A percentile compares a stretch with the other conserved stretches of the same genome.
Evolutionary conservation across 805 yeast species (phyloP).

Genomic region (Yarrowia hollandica): DNA sequence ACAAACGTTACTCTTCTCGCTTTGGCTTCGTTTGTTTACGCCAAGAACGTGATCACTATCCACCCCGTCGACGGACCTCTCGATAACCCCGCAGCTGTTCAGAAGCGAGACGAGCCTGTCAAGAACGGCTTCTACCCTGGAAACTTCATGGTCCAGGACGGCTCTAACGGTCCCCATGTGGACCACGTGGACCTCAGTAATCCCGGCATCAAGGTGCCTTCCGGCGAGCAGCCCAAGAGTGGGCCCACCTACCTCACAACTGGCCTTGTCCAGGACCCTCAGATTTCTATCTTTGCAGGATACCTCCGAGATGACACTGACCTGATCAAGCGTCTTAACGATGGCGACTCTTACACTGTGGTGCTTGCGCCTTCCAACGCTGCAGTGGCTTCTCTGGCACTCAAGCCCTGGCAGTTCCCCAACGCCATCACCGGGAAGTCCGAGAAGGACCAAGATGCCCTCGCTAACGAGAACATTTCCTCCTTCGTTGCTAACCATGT

Average conservation of each 20-base stretch:
- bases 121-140: slow-evolving; percentile 10
- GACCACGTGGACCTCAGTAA: slow-evolving; percentile 27
- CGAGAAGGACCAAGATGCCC: slow-evolving; percentile 50
- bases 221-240: slow-evolving; percentile 39
- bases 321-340: slow-evolving; percentile 51
- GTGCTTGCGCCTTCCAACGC: slow-evolving; percentile 72
- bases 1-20: not conserved
- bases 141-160: slow-evolving; percentile 21
- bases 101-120: slow-evolving; percentile 14
- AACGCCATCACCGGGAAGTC: slow-evolving; percentile 44
- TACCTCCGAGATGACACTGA: slow-evolving; percentile 66
- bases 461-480: slow-evolving; percentile 53
- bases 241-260: slow-evolving; percentile 43
- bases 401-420: slow-evolving; percentile 87
- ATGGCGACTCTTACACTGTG: slow-evolving; percentile 47
- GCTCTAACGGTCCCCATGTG: slow-evolving; percentile 4
- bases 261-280: slow-evolving; percentile 44
- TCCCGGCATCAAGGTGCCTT: slow-evolving; percentile 10
- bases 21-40: slow-evolving; percentile 9
- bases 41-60: slow-evolving; percentile 14
- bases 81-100: not conserved
- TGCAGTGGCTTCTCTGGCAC: slow-evolving; percentile 52
- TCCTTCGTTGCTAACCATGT: slow-evolving; percentile 66
- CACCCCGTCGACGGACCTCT: slow-evolving; percentile 16
- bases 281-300: slow-evolving; percentile 63